A percentile compares a stretch with the other conserved stretches of the same genome.
Conservation (phyloP, 1,284 basidiomycete species). For the Singerocomus inundabilis region DNA sequence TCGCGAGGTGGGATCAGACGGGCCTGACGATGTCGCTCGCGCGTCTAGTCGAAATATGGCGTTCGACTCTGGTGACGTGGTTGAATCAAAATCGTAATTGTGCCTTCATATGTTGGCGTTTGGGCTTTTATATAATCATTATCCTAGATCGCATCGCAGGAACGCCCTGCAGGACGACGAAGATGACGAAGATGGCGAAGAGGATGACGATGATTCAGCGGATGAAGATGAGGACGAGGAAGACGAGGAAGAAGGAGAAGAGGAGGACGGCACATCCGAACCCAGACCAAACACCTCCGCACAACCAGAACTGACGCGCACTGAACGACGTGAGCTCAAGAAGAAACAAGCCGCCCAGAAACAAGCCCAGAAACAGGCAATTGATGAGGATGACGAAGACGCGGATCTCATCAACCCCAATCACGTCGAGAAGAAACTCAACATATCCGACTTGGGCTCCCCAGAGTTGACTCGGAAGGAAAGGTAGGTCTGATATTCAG, state of each 20-base stretch:
- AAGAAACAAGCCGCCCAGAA: constrained; percentile 60
- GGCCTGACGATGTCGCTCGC: constrained; percentile 3
- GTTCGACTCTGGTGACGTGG: constrained; percentile 61
- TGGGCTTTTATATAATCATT: neutral
- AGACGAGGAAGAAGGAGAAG: constrained; percentile 37
- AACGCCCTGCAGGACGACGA: neutral
- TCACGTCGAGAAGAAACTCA: constrained; percentile 63
- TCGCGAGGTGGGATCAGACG: constrained; percentile 2
- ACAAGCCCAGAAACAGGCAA: constrained; percentile 41
- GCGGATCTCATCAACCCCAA: constrained; percentile 70
- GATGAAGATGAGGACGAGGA: constrained; percentile 39
- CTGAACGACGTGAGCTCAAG: constrained; percentile 70
- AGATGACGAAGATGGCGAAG: neutral
- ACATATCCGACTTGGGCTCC: constrained; percentile 59
- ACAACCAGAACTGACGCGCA: constrained; percentile 54
- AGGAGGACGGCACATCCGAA: constrained; percentile 33
- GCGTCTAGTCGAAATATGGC: constrained; percentile 53
- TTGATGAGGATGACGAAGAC: constrained; percentile 52
- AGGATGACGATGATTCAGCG: constrained; percentile 12
- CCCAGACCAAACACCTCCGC: constrained; percentile 31
- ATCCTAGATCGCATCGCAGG: constrained; percentile 18
- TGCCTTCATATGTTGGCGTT: neutral
- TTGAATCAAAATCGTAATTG: constrained; percentile 49
- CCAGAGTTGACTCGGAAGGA: constrained; percentile 66
- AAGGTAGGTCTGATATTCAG: constrained; percentile 44